Percentiles rank a stretch among this genome's conserved stretches.
Conservation (phyloP, 2,329 filamentous ascomycete species). For the Hypoxylon sp. region DNA sequence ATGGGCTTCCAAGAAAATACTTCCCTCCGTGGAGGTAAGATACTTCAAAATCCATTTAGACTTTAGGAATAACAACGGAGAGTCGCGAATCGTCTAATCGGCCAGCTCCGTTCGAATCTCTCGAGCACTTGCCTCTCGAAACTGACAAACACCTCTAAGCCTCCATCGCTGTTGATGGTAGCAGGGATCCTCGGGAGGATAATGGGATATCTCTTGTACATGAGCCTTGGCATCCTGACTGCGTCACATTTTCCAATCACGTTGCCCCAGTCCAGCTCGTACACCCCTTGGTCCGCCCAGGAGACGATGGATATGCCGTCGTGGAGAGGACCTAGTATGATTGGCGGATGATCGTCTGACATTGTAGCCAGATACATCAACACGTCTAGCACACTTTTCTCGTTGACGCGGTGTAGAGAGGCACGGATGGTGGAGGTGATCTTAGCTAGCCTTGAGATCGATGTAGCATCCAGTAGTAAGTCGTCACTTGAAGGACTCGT, state of each 20-base stretch:
- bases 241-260: constrained; percentile 49
- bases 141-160: constrained; percentile 50
- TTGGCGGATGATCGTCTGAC: constrained; percentile 19
- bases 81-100: constrained; percentile 41
- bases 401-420: constrained; percentile 42
- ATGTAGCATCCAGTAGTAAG: background rate
- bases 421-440: constrained; percentile 46
- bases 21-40: background rate
- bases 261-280: constrained; percentile 51
- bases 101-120: constrained; percentile 36
- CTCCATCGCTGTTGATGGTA: constrained; percentile 19
- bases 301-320: constrained; percentile 53
- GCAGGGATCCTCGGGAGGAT: constrained; percentile 50
- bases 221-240: constrained; percentile 48
- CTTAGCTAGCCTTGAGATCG: constrained; percentile 32
- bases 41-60: background rate
- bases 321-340: constrained; percentile 44
- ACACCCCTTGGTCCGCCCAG: constrained; percentile 52
- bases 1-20: background rate
- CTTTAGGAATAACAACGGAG: constrained; percentile 46
- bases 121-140: constrained; percentile 43
- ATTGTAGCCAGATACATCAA: constrained; percentile 42
- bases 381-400: constrained; percentile 39
- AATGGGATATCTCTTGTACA: constrained; percentile 48
- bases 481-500: background rate